Conservation (phyloP, 371 early-diverging fungal genomes). For the Entomophthora muscae region DNA sequence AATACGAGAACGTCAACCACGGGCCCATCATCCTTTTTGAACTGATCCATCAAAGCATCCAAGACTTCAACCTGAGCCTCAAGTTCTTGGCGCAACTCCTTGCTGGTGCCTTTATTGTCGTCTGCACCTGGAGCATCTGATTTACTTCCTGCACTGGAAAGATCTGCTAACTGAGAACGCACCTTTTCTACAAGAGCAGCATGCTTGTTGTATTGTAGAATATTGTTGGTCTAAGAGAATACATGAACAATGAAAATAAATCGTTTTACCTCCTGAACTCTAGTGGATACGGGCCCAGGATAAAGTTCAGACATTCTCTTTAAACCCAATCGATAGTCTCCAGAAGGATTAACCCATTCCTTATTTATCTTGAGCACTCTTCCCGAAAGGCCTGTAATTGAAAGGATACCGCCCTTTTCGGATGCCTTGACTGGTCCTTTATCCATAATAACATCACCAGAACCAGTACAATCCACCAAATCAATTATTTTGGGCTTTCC, state of each 20-base stretch:
- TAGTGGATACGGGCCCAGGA: slow-evolving; percentile 34
- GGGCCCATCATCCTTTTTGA: slow-evolving; percentile 60
- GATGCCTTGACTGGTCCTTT: slow-evolving; percentile 24
- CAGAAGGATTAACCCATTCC: slow-evolving; percentile 57
- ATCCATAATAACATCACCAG: slow-evolving; percentile 52
- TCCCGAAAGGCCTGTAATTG: slow-evolving; percentile 54
- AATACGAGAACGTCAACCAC: slow-evolving; percentile 71
- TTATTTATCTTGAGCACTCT: slow-evolving; percentile 47
- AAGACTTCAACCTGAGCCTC: slow-evolving; percentile 51
- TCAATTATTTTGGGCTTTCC: slow-evolving; percentile 81
- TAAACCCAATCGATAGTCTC: slow-evolving; percentile 65
- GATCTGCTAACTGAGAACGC: slow-evolving; percentile 38
- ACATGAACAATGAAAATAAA: not conserved
- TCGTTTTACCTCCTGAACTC: slow-evolving; percentile 27
- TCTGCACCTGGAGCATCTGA: slow-evolving; percentile 35
- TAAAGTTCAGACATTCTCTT: slow-evolving; percentile 64
- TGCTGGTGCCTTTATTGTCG: slow-evolving; percentile 31
- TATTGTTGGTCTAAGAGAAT: not conserved
- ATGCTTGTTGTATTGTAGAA: not conserved
- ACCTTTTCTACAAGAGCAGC: slow-evolving; percentile 22
- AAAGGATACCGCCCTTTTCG: slow-evolving; percentile 19
- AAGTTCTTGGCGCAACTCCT: slow-evolving; percentile 28
- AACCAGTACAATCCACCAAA: slow-evolving; percentile 84
- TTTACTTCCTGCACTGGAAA: slow-evolving; percentile 21
- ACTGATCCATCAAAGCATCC: slow-evolving; percentile 27